Percentiles rank a stretch among this genome's conserved stretches.
These are phyloP conservation scores for Tuber brumale DNA, from an alignment of 495 filamentous ascomycete species.

Conservation along the genomic window DNA sequence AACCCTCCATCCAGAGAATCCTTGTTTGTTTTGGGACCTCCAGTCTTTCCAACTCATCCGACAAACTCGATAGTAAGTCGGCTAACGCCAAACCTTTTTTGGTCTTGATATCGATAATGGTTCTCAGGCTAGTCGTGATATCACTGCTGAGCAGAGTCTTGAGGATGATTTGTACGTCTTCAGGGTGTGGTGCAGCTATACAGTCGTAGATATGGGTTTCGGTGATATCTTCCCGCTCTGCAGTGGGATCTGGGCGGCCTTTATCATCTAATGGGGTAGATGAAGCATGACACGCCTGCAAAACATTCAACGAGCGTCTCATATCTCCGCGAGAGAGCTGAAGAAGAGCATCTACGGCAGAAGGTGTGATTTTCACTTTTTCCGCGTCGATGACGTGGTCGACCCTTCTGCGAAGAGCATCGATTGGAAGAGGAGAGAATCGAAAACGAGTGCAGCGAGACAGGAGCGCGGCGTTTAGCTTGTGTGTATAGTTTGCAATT, in stretches of 20 bases:
- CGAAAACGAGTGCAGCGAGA: conserved; percentile 92
- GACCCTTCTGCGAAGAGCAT: conserved; percentile 72
- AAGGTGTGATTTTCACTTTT: conserved; percentile 68
- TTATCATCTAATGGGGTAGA: conserved; percentile 66
- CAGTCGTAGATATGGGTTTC: conserved; percentile 92
- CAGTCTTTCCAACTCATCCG: conserved; percentile 70
- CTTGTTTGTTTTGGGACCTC: conserved; percentile 83
- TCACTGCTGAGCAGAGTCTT: conserved; percentile 77
- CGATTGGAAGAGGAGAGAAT: conserved; percentile 86
- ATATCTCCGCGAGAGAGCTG: conserved; percentile 90
- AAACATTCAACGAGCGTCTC: conserved; percentile 86
- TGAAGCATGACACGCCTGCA: conserved; percentile 87
- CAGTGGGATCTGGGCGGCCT: conserved; percentile 53
- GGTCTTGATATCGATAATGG: conserved; percentile 76
- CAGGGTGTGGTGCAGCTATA: conserved; percentile 88
- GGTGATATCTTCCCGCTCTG: conserved; percentile 74
- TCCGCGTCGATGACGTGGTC: conserved; percentile 89
- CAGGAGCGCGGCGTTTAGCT: conserved; percentile 87
- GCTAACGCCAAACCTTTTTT: conserved; percentile 86
- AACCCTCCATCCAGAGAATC: conserved; percentile 81
- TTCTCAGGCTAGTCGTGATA: conserved; percentile 76
- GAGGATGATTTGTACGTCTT: conserved; percentile 77
- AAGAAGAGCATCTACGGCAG: conserved; percentile 74
- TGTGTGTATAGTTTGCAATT: conserved; percentile 99
- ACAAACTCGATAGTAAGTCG: conserved; percentile 79